Evolutionary conservation across 2,329 filamentous ascomycete genomes (phyloP), one percentile per base, ranked within the genome.

Genomic region (Elsinoe arachidis): DNA sequence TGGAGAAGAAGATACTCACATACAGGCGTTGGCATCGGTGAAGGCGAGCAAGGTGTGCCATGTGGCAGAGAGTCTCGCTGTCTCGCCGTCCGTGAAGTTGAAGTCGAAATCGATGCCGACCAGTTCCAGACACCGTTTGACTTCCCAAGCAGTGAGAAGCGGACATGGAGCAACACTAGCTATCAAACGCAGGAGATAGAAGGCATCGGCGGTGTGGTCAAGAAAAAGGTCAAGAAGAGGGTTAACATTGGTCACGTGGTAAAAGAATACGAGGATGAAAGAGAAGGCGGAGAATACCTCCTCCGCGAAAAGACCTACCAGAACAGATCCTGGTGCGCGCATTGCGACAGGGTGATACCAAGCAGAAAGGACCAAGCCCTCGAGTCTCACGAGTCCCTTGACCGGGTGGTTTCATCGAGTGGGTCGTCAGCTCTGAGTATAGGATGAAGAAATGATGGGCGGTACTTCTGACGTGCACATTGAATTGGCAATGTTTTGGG

Each of bases 1-100:
- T 96, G 91, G 91, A 85, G 91, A 53, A 88, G 83, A 39, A 83
- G 89, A 21, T 96, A 96, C 69, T 86, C 91, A 17, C 88, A 89
- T 2, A 78, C 95, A 0, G 90, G 90, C 21, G 91, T 88, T 0
- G 91, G 91, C 4, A 89, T 95, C 30, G 90, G 90, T 43, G 89
- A 95, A 64, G 90, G 90, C 33, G 85, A 90, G 65, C 86, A 92
- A 64, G 91, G 90, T 30, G 90, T 96, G 12, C 84, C 89, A 61
- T 97, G 91, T 68, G 91, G 90, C 0, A 83, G 89, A n/a, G 86
- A 85, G 39, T 74, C 75, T n/a, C 70, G 77, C 35, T 97, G 91
- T 71, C 80, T 90, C n/a, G 87, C 83, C 0, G 86, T 86, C 5
- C 39, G 38, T 7, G 84, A 88, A 63, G 84, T 88, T 33, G 88